These are phyloP conservation scores for Ogataea salicorniae DNA, from an alignment of 805 yeast species.

Conservation along the genomic window DNA sequence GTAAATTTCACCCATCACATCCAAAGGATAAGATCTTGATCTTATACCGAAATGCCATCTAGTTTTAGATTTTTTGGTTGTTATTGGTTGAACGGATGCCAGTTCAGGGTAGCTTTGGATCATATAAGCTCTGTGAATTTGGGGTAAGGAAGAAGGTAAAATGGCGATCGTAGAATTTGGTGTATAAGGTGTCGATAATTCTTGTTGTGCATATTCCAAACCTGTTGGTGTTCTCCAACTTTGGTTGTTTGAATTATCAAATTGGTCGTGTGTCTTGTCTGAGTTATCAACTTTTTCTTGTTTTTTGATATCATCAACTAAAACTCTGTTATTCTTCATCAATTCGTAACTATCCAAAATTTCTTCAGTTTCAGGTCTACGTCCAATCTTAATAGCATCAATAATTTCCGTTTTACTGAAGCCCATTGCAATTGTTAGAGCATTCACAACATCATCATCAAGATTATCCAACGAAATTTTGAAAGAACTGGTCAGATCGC, in stretches of 20 bases:
- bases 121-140: conserved; percentile 93
- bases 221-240: conserved; percentile 30
- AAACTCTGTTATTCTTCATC: conserved; percentile 70
- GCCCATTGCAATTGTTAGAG: conserved; percentile 81
- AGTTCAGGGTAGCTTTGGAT: conserved; percentile 34
- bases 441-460: conserved; percentile 71
- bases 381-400: conserved; percentile 48
- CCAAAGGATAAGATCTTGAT: conserved; percentile 92
- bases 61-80: conserved; percentile 80
- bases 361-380: conserved; percentile 54
- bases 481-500: conserved; percentile 27
- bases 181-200: conserved; percentile 35
- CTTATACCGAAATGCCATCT: conserved; percentile 99
- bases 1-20: conserved; percentile 98
- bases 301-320: conserved; percentile 60
- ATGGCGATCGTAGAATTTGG: conserved; percentile 85
- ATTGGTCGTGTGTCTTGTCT: background rate
- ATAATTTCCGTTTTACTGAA: conserved; percentile 79
- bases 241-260: conserved; percentile 3
- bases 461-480: conserved; percentile 37
- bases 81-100: conserved; percentile 38
- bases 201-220: conserved; percentile 22
- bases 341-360: conserved; percentile 81
- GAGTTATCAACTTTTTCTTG: conserved; percentile 8
- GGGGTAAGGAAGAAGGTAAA: conserved; percentile 89